Conservation (phyloP, 140 eudicot species). For the Senecio squalidus region DNA sequence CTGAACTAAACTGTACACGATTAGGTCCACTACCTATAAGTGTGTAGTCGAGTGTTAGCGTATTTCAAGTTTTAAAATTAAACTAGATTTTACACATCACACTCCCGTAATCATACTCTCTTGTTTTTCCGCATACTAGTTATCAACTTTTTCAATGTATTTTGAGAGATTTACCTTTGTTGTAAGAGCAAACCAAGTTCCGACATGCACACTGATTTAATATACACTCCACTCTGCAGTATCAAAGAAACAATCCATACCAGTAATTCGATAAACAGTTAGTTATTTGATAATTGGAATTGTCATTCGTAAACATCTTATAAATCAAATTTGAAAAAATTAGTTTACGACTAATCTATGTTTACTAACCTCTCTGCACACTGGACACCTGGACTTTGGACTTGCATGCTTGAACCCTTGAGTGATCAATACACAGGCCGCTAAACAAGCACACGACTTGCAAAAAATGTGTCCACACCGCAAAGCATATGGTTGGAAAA, state of each 20-base stretch:
- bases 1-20: no score
- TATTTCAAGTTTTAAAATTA: no score
- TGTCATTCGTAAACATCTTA: neutral
- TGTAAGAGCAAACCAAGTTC: slow-evolving; percentile 29
- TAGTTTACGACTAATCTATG: no score
- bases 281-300: no score
- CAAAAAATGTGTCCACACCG: slow-evolving; percentile 61
- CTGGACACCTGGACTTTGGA: slow-evolving; percentile 40
- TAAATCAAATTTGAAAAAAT: neutral
- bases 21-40: no score
- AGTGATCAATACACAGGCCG: slow-evolving; percentile 42
- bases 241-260: neutral
- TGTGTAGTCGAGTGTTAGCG: no score
- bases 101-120: no score
- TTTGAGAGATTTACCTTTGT: slow-evolving; percentile 12
- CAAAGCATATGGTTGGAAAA: slow-evolving; percentile 55
- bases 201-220: slow-evolving; percentile 18
- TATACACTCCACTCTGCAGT: slow-evolving; percentile 28
- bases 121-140: no score
- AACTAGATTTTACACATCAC: no score
- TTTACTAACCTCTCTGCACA: slow-evolving; percentile 58
- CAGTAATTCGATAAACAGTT: no score
- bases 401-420: slow-evolving; percentile 44
- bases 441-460: slow-evolving; percentile 58
- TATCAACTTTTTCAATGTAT: no score